Base-by-base conservation (phyloP, 2,329 filamentous ascomycete species). In the Nemania sp. region DNA sequence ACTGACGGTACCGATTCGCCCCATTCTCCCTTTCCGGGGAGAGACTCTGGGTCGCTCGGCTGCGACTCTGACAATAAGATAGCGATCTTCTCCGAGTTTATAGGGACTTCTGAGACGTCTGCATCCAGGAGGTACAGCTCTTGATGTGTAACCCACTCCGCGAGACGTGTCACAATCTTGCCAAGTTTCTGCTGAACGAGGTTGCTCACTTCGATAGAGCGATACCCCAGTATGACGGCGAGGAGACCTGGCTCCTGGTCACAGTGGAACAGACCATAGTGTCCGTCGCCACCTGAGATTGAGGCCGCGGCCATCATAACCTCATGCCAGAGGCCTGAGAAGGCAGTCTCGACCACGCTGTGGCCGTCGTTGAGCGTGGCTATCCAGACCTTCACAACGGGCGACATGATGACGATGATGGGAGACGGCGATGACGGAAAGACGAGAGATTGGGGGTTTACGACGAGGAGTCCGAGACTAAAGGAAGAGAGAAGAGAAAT, bases 21-120 rank as follows among this genome's bases (percentile, higher is more conserved):
- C 67, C 69, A 69, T 45, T n/a, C 11, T 8, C 67, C 69, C 29
- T 38, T 55, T 13, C 68, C 68, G n/a, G 69, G 66, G 3, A 68
- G 65, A 1, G 27, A 29, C 22, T 54, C 20, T 2, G 22, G 11
- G 5, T 56, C 52, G 13, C 10, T 5, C 15, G 63, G 66, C 35
- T 67, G 15, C 18, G 57, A 57, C 15, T 69, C 53, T 8, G 67
- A 56, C n/a, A 68, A 49, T 7, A 60, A n/a, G 4, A 71, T 43
- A 11, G 61, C 24, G 41, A 69, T 60, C 6, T 47, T 60, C 1
- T 35, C 63, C 6, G 56, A 26, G n/a, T 43, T 38, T 5, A 67
- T 38, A 13, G 64, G 57, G 35, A 69, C 20, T 22, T 64, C 57
- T 5, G 2, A 6, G 20, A 61, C 24, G 13, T 63, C 47, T 5